These are phyloP conservation scores for Myochromella boudieri DNA, from an alignment of 768 basidiomycete genomes.

Conservation along the genomic window DNA sequence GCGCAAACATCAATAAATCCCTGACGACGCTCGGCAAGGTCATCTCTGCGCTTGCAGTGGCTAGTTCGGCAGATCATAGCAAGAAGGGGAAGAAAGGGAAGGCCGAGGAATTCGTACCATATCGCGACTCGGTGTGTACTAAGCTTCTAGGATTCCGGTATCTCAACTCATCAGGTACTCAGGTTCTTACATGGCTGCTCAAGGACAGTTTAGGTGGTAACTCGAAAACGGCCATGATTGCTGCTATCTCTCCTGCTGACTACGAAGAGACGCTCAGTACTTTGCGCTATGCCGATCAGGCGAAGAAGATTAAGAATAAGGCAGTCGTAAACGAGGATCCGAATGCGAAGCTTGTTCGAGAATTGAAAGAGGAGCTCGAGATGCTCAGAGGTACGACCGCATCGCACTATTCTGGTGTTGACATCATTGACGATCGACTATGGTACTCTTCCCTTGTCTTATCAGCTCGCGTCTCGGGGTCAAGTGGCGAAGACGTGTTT, in stretches of 20 bases:
- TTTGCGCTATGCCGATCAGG: conserved; percentile 95
- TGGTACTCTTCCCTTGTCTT: conserved; percentile 12
- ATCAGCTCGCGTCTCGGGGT: conserved; percentile 72
- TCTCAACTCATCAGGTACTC: conserved; percentile 4
- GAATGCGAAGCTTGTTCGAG: conserved; percentile 96
- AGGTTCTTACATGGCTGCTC: conserved; percentile 97
- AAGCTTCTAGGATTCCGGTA: conserved; percentile 8
- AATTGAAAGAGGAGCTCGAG: conserved; percentile 98
- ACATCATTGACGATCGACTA: conserved; percentile 13
- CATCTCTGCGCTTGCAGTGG: conserved; percentile 83
- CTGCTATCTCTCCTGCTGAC: conserved; percentile 97
- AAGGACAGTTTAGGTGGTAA: conserved; percentile 98
- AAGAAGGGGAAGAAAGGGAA: conserved; percentile 91
- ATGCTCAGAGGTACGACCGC: conserved; percentile 71
- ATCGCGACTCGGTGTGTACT: conserved; percentile 86
- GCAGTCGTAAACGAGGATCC: conserved; percentile 99
- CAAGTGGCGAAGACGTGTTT: conserved; percentile 69
- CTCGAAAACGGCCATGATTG: conserved; percentile 99
- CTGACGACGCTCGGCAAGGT: conserved; percentile 98
- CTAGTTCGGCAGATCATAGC: conserved; percentile 57
- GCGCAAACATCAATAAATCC: conserved; percentile 98
- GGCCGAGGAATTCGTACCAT: conserved; percentile 92
- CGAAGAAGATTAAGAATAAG: conserved; percentile 99
- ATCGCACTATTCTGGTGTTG: conserved; percentile 21
- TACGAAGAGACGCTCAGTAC: conserved; percentile 98